phyloP scores from a whole-genome alignment of 2,329 filamentous ascomycete species.

The Fusarium equiseti region DNA sequence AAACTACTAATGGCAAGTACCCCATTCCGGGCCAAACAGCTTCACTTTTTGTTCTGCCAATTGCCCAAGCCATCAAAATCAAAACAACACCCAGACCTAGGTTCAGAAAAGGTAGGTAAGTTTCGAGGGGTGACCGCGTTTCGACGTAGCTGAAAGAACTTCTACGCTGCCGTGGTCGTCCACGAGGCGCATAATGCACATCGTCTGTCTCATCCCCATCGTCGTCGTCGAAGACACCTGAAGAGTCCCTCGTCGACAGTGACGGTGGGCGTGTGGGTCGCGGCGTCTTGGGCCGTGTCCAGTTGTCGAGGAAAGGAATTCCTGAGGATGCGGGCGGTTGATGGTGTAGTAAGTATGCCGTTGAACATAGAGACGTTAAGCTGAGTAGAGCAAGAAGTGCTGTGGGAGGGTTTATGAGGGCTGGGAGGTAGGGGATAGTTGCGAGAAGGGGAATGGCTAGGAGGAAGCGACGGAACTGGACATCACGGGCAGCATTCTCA shows the following conservation, averaged over 20 bases:
- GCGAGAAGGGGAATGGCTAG: conserved; percentile 70
- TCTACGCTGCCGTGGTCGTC: conserved; percentile 34
- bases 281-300: conserved; percentile 50
- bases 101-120: conserved; percentile 72
- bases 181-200: conserved; percentile 19
- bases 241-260: conserved; percentile 32
- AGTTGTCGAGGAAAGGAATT: conserved; percentile 62
- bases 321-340: conserved; percentile 68
- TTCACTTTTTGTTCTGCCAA: conserved; percentile 50
- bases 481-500: conserved; percentile 69
- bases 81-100: conserved; percentile 66
- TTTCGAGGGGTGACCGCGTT: conserved; percentile 63
- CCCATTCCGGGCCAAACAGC: conserved; percentile 60
- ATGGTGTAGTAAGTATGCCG: conserved; percentile 69
- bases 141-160: conserved; percentile 41
- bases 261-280: conserved; percentile 44
- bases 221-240: conserved; percentile 25
- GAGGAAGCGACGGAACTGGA: conserved; percentile 69
- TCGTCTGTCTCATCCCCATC: conserved; percentile 39
- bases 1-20: conserved; percentile 68
- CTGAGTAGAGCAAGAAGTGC: conserved; percentile 66
- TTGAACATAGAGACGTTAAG: conserved; percentile 72
- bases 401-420: conserved; percentile 52
- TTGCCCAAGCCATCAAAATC: conserved; percentile 58
- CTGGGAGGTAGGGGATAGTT: conserved; percentile 64